Evolutionary conservation across 768 basidiomycete genomes (phyloP).

Genomic region (Favolaschia claudopus): DNA sequence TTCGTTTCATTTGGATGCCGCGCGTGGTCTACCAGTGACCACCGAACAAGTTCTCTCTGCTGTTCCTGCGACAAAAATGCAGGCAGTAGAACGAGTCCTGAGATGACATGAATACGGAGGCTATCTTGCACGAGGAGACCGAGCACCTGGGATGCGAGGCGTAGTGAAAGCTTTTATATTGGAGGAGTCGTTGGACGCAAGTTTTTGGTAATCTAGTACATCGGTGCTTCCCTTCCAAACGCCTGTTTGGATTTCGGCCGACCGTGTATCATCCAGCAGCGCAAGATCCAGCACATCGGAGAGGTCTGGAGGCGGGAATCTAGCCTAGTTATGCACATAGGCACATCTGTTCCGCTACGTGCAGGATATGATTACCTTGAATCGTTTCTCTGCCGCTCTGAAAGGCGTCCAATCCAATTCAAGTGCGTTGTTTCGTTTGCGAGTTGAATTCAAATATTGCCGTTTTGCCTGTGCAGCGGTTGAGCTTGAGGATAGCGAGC

Average conservation of each 20-base stretch:
- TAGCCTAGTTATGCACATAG: conserved; percentile 39
- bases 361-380: conserved; percentile 49
- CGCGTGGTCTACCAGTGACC: conserved; percentile 82
- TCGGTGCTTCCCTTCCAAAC: conserved; percentile 56
- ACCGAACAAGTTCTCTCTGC: conserved; percentile 74
- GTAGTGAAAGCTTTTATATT: conserved; percentile 52
- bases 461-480: conserved; percentile 58
- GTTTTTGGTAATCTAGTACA: conserved; percentile 41
- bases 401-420: conserved; percentile 77
- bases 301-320: conserved; percentile 81
- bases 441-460: conserved; percentile 67
- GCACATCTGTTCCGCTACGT: not conserved
- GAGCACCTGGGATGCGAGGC: conserved; percentile 65
- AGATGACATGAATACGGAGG: conserved; percentile 18
- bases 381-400: conserved; percentile 79
- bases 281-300: conserved; percentile 73
- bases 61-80: conserved; percentile 65
- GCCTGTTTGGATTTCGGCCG: conserved; percentile 51
- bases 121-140: not conserved
- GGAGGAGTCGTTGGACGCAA: conserved; percentile 34
- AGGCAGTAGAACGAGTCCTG: conserved; percentile 89
- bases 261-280: conserved; percentile 46
- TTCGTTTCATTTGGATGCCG: conserved; percentile 86
- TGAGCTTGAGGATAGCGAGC: conserved; percentile 27
- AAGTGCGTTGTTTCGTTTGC: conserved; percentile 51